phyloP scores from a whole-genome alignment of 768 basidiomycete genomes.

The Lentinus brumalis region DNA sequence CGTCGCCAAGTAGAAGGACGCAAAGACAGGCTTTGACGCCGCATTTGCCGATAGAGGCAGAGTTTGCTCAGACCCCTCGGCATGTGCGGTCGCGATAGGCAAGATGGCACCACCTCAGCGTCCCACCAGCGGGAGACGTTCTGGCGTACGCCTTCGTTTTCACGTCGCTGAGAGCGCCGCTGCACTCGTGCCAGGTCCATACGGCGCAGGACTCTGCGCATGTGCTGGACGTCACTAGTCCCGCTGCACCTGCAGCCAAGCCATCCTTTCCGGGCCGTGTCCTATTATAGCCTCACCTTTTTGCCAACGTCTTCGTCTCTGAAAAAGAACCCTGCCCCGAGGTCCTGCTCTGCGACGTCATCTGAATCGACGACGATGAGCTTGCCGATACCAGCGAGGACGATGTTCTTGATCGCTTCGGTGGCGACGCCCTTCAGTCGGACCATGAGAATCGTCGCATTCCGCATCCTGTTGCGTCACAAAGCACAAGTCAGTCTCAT shows the following conservation, averaged over 20 bases:
- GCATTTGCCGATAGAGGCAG: not conserved
- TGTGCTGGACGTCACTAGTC: not conserved
- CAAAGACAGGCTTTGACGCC: not conserved
- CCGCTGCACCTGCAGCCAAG: not conserved
- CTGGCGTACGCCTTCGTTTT: not conserved
- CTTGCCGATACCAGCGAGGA: conserved; percentile 92
- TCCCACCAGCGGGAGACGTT: not conserved
- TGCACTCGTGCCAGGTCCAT: not conserved
- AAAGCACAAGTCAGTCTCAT: not conserved
- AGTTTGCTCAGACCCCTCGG: not conserved
- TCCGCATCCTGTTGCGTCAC: conserved; percentile 72
- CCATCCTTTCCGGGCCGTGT: not conserved
- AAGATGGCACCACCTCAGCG: not conserved
- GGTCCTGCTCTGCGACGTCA: conserved; percentile 78
- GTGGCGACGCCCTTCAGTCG: conserved; percentile 83
- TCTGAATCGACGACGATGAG: conserved; percentile 82
- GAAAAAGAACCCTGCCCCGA: conserved; percentile 92
- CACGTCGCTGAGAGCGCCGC: conserved; percentile 2
- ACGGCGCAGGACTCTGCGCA: not conserved
- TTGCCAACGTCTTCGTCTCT: conserved; percentile 90
- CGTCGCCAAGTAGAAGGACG: not conserved
- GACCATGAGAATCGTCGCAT: conserved; percentile 85
- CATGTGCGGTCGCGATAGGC: not conserved
- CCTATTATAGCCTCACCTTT: conserved; percentile 53
- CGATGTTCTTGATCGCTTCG: conserved; percentile 96